These are phyloP conservation scores for Podaxis sp. DNA, from an alignment of 768 basidiomycete genomes.

Conservation along the genomic window DNA sequence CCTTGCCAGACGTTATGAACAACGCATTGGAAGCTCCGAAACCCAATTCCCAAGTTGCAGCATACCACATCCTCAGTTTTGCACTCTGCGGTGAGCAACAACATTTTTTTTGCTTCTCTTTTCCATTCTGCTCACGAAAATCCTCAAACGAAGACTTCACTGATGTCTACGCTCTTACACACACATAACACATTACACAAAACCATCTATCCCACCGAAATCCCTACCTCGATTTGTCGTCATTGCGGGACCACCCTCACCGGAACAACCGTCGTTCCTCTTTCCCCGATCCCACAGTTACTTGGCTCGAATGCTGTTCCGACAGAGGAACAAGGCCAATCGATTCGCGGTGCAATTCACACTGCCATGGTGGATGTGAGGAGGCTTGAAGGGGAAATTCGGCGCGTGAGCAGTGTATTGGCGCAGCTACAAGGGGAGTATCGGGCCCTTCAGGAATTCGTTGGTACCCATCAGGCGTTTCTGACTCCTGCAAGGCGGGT, in stretches of 20 bases:
- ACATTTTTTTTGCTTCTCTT: background rate
- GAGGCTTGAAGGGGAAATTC: conserved; percentile 15
- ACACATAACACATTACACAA: background rate
- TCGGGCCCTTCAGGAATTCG: conserved; percentile 8
- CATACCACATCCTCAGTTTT: background rate
- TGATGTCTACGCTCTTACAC: background rate
- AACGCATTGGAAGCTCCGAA: conserved; percentile 2
- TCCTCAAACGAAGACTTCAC: background rate
- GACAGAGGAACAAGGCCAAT: conserved; percentile 2
- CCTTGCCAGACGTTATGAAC: conserved; percentile 6
- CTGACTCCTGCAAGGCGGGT: conserved; percentile 19
- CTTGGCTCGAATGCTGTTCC: conserved; percentile 17
- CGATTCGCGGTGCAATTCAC: conserved; percentile 1
- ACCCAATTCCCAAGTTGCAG: background rate
- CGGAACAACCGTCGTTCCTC: conserved; percentile 11
- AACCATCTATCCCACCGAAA: background rate
- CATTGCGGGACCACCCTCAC: conserved; percentile 9
- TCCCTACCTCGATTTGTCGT: conserved; percentile 7
- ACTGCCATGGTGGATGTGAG: conserved; percentile 4
- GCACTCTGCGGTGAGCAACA: background rate
- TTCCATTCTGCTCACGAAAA: background rate
- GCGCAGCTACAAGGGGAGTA: conserved; percentile 12
- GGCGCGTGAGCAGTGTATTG: conserved; percentile 13
- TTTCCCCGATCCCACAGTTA: conserved; percentile 16
- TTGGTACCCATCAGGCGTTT: conserved; percentile 17